Percentiles rank a stretch among this genome's conserved stretches.
These are phyloP conservation scores for Pinus tabuliformis DNA, from an alignment of 75 land plant species.

Conservation along the genomic window DNA sequence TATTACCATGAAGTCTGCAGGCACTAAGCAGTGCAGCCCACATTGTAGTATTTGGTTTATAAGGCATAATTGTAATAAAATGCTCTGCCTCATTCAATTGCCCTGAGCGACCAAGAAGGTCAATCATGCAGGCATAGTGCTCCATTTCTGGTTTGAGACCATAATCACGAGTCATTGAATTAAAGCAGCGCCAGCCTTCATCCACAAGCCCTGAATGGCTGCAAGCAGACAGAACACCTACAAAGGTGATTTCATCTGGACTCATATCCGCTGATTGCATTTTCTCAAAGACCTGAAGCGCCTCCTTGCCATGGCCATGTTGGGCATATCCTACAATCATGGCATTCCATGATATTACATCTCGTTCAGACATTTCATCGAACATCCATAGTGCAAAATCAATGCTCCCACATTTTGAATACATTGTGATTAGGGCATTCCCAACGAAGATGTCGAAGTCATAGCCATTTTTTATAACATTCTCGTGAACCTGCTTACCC, in stretches of 20 bases:
- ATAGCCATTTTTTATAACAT: constrained; percentile 26
- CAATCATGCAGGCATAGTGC: constrained; percentile 2
- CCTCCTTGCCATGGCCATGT: constrained; percentile 34
- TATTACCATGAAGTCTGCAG: background rate
- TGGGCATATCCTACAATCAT: constrained; percentile 40
- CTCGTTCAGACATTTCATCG: constrained; percentile 25
- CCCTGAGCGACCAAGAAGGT: background rate
- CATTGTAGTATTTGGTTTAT: background rate
- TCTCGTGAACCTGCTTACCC: constrained; percentile 50
- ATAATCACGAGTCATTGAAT: background rate
- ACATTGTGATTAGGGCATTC: constrained; percentile 60
- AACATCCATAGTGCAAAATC: constrained; percentile 33
- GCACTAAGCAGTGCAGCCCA: background rate
- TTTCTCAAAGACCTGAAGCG: constrained; percentile 25
- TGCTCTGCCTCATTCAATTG: background rate
- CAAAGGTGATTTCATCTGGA: constrained; percentile 26
- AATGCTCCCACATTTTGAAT: constrained; percentile 63
- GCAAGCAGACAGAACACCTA: constrained; percentile 1
- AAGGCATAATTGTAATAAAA: background rate
- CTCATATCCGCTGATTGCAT: constrained; percentile 28
- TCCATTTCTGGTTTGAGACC: background rate
- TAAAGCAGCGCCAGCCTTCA: background rate
- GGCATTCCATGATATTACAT: constrained; percentile 49
- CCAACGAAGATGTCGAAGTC: constrained; percentile 26
- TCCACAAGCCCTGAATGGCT: background rate